Evolutionary conservation across 768 basidiomycete species (phyloP), one percentile per base, ranked within the genome.

Genomic region (Ramaria sp.): DNA sequence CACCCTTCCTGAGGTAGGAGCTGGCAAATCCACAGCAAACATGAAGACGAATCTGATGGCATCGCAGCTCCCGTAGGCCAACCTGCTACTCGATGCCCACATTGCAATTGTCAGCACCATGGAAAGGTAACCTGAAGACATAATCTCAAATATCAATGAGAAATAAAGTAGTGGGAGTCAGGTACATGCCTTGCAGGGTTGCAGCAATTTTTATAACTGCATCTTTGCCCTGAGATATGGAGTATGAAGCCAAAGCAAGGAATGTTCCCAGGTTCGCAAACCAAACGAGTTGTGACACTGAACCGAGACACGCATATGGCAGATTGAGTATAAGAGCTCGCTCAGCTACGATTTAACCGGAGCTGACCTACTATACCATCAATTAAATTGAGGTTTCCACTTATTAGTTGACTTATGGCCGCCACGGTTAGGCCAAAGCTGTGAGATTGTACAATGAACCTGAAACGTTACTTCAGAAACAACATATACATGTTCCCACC

Each of bases 201-300:
- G 48, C 48, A 20, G 48, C 48, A n/a, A 50, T 3, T 15, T 37
- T 50, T 15, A 50, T 28, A 13, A 36, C 30, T 8, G 3, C 5
- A 3, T 50, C 10, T 22, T 50, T n/a, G 16, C 48, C 48, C 32
- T 50, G 34, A 15, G 48, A 50, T 3, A 30, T 30, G 28, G 48
- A 50, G 15, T 50, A 50, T 37, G 48, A 50, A 28, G 48, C 48
- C 34, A 50, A 50, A 15, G 48, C 48, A 12, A 50, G 48, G 34
- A 34, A 50, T 30, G 48, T 50, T 32, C 48, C 48, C 4, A 50
- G 20, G n/a, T 34, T 50, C 18, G 48, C 48, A 18, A 50, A 50
- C 48, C 48, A 50, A 15, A n/a, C 28, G 7, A 50, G 18, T 20
- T 50, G 48, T 28, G 48, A 34, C 8, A 50, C 48, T 50, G 27